Evolutionary conservation across 768 basidiomycete species (phyloP), one percentile per base, ranked within the genome.

Genomic region (Astraeus odoratus): DNA sequence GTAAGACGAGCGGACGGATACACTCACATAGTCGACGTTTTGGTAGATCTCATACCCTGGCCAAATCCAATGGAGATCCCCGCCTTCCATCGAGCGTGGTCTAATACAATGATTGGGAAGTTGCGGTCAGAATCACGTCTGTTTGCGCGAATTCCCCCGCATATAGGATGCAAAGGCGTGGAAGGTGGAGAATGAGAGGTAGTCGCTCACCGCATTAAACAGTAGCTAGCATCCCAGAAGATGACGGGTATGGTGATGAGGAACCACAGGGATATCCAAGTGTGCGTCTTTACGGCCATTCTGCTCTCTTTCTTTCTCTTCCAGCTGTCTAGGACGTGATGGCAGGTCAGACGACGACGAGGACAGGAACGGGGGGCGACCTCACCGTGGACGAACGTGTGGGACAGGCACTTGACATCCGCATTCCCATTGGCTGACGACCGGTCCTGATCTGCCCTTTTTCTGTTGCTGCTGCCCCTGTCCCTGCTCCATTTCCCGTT

Each of bases 51-150:
- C 75, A 57, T 94, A 94, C 2, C 89, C 89, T 47, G 75, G 69
- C 92, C 91, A 95, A 35, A 94, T 76, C 91, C 90, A 94, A 54
- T 92, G 86, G 37, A 93, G 70, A 63, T 93, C 89, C 2, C 92
- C 92, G 1, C 87, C 90, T 52, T 67, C 68, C 81, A 93, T 87
- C 3, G 89, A 92, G 18, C 89, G 76, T 16, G 91, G 91, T 29
- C 90, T 90, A 48, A n/a, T 31, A 1, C 12, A 27, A 43, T 8
- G 5, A 23, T 25, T n/a, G n/a, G n/a, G n/a, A n/a, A n/a, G n/a
- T n/a, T n/a, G n/a, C n/a, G n/a, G 31, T 42, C 16, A 25, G 39
- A 27, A 26, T n/a, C n/a, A n/a, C n/a, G n/a, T n/a, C n/a, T n/a
- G n/a, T n/a, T n/a, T n/a, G n/a, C n/a, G n/a, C n/a, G n/a, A n/a